Evolutionary conservation across 345 rosid genomes (phyloP).

Genomic region (Euphorbia peplus): DNA sequence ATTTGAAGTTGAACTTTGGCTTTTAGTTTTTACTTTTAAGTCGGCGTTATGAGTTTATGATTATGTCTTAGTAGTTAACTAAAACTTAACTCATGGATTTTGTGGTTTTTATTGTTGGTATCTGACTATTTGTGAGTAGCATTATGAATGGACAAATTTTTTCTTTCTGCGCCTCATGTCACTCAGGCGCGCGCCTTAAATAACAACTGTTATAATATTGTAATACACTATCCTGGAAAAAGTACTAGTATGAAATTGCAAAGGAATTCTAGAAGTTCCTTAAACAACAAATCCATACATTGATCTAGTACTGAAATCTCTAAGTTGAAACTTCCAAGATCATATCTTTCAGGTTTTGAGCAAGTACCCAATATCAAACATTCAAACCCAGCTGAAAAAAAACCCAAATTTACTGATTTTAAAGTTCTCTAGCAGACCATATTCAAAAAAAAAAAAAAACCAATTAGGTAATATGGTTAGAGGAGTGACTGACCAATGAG

Average conservation of each 20-base stretch:
- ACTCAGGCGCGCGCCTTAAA: too few species aligned
- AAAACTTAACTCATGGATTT: too few species aligned
- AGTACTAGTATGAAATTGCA: background rate
- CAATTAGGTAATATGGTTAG: background rate
- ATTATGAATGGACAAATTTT: too few species aligned
- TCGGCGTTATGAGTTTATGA: too few species aligned
- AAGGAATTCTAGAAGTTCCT: background rate
- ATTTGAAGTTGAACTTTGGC: too few species aligned
- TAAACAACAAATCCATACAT: background rate
- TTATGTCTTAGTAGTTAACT: too few species aligned
- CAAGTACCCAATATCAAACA: slow-evolving; percentile 1
- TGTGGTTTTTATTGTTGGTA: too few species aligned
- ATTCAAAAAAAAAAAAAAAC: background rate
- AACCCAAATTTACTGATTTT: background rate
- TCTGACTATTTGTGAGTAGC: too few species aligned
- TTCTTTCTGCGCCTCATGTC: too few species aligned
- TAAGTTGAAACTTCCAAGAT: background rate
- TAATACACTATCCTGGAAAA: background rate
- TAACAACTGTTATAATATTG: too few species aligned
- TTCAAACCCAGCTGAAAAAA: too few species aligned
- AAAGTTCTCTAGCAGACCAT: background rate
- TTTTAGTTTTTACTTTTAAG: too few species aligned
- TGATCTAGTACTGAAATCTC: background rate
- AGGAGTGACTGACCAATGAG: slow-evolving; percentile 69
- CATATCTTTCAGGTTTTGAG: background rate